These are phyloP conservation scores for Vicia sativa DNA, from an alignment of 306 rosid genomes.

Conservation along the genomic window DNA sequence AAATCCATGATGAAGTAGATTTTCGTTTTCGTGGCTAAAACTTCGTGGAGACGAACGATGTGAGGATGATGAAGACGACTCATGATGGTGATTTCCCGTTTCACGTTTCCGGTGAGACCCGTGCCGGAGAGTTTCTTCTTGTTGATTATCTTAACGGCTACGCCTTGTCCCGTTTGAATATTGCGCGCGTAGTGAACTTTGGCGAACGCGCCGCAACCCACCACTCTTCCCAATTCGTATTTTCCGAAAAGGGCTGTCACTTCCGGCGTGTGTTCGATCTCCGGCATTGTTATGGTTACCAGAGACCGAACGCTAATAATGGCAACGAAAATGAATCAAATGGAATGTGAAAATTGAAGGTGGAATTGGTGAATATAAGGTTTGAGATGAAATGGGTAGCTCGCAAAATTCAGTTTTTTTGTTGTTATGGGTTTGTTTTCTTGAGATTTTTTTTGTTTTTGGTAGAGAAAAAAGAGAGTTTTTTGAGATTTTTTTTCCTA, in stretches of 20 bases:
- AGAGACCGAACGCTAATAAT: conserved; percentile 43
- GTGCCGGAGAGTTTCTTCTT: conserved; percentile 47
- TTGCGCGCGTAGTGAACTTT: conserved; percentile 52
- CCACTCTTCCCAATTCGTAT: conserved; percentile 48
- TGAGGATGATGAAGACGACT: conserved; percentile 49
- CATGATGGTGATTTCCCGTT: conserved; percentile 54
- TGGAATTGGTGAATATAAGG: background rate
- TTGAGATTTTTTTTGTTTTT: background rate
- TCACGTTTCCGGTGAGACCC: conserved; percentile 39
- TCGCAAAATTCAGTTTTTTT: conserved; percentile 4
- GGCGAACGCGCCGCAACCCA: conserved; percentile 59
- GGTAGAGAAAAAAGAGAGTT: background rate
- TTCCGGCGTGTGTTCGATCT: conserved; percentile 42
- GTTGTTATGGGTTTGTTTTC: background rate
- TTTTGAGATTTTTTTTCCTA: background rate
- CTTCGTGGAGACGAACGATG: conserved; percentile 50
- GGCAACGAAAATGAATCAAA: background rate
- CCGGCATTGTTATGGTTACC: conserved; percentile 48
- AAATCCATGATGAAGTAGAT: conserved; percentile 50
- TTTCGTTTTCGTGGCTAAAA: conserved; percentile 49
- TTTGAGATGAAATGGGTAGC: conserved; percentile 17
- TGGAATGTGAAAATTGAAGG: background rate
- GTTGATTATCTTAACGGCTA: conserved; percentile 51
- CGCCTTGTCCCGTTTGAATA: conserved; percentile 46
- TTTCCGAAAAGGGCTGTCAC: conserved; percentile 48